Evolutionary conservation across 306 rosid species (phyloP).

Genomic region (Arachis hypogaea): DNA sequence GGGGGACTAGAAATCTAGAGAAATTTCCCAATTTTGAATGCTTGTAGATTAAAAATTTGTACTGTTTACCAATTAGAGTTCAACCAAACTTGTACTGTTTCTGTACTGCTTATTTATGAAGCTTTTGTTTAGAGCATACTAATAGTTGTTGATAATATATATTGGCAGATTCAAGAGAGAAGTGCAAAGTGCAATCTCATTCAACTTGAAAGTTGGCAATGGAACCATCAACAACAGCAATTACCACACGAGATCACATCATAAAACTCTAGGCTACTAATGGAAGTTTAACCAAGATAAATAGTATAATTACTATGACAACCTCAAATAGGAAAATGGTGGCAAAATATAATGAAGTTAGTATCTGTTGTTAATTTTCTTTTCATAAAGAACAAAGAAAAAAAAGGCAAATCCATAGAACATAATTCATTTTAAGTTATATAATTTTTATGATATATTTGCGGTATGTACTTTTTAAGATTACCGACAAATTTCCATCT

Average conservation of each 20-base stretch:
- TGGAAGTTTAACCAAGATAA: background rate
- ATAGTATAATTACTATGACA: background rate
- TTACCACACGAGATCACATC: conserved; percentile 27
- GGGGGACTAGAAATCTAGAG: background rate
- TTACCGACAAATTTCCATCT: no score
- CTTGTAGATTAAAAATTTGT: background rate
- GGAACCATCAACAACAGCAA: conserved; percentile 31
- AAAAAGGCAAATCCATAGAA: no score
- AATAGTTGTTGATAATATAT: conserved; percentile 11
- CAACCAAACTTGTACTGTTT: background rate
- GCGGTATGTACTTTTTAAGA: no score
- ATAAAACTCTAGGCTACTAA: conserved; percentile 7
- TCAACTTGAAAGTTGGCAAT: conserved; percentile 51
- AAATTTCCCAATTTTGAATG: background rate
- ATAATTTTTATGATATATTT: no score
- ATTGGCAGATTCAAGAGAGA: conserved; percentile 61
- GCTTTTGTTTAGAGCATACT: background rate
- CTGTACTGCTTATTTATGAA: background rate
- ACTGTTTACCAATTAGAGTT: no score
- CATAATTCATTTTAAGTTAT: no score
- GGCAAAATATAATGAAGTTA: no score
- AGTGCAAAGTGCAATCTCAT: conserved; percentile 57
- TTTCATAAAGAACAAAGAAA: no score
- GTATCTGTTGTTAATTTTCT: no score
- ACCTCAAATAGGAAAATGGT: no score